Conservation (phyloP, 352 stramenopile species). For the Elongisporangium prolatum region DNA sequence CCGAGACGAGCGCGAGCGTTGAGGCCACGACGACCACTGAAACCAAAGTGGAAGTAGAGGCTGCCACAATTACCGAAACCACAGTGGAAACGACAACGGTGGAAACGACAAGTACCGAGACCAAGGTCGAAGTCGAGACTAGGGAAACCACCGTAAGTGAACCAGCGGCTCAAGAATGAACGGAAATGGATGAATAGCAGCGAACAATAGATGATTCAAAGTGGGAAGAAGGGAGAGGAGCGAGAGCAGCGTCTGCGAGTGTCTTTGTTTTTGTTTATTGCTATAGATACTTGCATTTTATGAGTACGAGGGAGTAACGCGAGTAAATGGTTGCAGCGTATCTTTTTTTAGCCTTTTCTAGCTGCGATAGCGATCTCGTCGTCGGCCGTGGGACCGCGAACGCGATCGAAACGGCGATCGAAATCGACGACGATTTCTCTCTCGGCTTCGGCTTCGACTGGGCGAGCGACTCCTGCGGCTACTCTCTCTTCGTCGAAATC, state of each 20-base stretch:
- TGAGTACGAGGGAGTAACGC: background rate
- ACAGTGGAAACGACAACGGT: background rate
- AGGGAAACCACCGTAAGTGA: background rate
- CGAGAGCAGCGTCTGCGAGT: background rate
- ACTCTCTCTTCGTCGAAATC: slow-evolving; percentile 20
- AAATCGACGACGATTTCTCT: slow-evolving; percentile 9
- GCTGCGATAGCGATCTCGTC: slow-evolving; percentile 14
- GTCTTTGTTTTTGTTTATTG: slow-evolving; percentile 5
- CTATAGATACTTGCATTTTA: slow-evolving; percentile 8
- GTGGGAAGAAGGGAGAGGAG: background rate
- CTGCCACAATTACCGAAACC: background rate
- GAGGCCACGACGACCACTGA: background rate
- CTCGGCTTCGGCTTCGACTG: slow-evolving; percentile 9
- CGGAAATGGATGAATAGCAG: slow-evolving; percentile 8
- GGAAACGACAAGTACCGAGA: slow-evolving; percentile 6
- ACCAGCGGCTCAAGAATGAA: slow-evolving; percentile 29
- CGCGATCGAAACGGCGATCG: slow-evolving; percentile 25
- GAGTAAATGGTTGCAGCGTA: background rate
- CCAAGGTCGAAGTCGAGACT: background rate
- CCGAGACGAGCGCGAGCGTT: background rate
- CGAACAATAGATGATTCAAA: slow-evolving; percentile 30
- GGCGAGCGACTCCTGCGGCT: slow-evolving; percentile 7
- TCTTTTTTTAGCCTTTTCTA: slow-evolving; percentile 11
- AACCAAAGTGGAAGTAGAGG: background rate
- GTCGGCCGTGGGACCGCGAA: slow-evolving; percentile 13